Evolutionary conservation across 768 basidiomycete genomes (phyloP), one percentile per base, ranked within the genome.

Genomic region (Termitomyces sp.): DNA sequence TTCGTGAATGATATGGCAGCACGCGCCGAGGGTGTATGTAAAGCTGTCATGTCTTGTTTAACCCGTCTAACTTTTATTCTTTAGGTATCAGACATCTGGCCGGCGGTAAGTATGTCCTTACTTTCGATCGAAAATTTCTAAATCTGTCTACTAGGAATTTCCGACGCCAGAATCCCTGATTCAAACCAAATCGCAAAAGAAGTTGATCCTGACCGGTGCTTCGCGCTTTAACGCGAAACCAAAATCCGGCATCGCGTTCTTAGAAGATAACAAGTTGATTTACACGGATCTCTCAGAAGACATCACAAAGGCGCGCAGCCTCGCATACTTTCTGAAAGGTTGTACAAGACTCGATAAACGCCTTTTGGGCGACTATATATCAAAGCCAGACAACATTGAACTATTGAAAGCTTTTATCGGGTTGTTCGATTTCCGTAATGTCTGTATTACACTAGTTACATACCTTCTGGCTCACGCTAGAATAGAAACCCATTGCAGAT

Each of bases 241-340:
- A 1, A 98, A 96, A 72, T 77, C 81, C 36, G 97, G 94, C 0
- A 72, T 98, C 28, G 81, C 92, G 2, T 98, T 93, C 73, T 78
- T 98, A 36, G 94, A 98, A 68, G 93, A 97, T 66, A 88, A 96
- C 66, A 85, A 85, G n/a, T 76, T 99, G 42, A 91, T 99, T 57
- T 88, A 90, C 67, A 72, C 77, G 5, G 84, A 90, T 60, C 71
- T 84, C 33, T 81, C 82, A 20, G 70, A 78, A 16, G 79, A 75
- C 13, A 72, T 82, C 20, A 77, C 90, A 7, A 84, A 81, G 55
- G 68, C 80, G 3, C 79, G 78, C 51, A 91, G 88, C 63, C 78
- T 98, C 28, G 96, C 97, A 7, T 81, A 67, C 47, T 97, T 98
- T 69, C 73, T 99, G 58, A 94, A 95, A 73, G 85, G 78, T 44